Conservation (phyloP, 2,329 filamentous ascomycete species). For the Fusarium fracticaudum region DNA sequence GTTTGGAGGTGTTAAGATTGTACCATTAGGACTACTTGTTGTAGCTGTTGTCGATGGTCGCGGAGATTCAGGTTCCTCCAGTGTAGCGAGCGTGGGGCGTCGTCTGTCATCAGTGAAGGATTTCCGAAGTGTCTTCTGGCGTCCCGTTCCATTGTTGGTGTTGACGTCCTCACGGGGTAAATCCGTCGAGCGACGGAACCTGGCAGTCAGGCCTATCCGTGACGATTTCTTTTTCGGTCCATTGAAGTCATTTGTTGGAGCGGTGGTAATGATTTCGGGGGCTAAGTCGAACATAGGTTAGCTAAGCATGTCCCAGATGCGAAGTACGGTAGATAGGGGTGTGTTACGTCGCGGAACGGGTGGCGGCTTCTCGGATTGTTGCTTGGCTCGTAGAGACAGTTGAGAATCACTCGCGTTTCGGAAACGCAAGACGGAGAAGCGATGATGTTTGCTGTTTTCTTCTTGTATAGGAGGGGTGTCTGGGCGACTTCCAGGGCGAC, state of each 20-base stretch:
- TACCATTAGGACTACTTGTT: slow-evolving; percentile 41
- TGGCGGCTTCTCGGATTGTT: slow-evolving; percentile 67
- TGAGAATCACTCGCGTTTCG: slow-evolving; percentile 95
- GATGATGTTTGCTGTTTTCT: slow-evolving; percentile 65
- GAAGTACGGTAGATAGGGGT: slow-evolving; percentile 10
- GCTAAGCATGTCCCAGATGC: slow-evolving; percentile 6
- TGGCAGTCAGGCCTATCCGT: slow-evolving; percentile 63
- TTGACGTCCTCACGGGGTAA: slow-evolving; percentile 48
- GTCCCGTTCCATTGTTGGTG: slow-evolving; percentile 21
- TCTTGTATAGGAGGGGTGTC: slow-evolving; percentile 63
- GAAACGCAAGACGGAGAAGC: slow-evolving; percentile 80
- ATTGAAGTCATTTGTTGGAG: slow-evolving; percentile 76
- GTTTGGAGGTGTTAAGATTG: slow-evolving; percentile 61
- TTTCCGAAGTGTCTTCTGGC: slow-evolving; percentile 44
- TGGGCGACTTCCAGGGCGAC: slow-evolving; percentile 46
- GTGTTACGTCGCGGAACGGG: slow-evolving; percentile 67
- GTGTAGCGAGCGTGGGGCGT: slow-evolving; percentile 48
- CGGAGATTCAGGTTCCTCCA: slow-evolving; percentile 65
- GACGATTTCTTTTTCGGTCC: slow-evolving; percentile 64
- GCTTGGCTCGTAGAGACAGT: slow-evolving; percentile 78
- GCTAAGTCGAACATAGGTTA: slow-evolving; percentile 53
- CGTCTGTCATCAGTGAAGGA: slow-evolving; percentile 57
- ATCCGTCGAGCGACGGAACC: slow-evolving; percentile 63
- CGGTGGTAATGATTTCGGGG: slow-evolving; percentile 87
- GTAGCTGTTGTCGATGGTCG: slow-evolving; percentile 45